Evolutionary conservation across 352 stramenopile genomes (phyloP).

Genomic region (Phytophthora macrochlamydospora): DNA sequence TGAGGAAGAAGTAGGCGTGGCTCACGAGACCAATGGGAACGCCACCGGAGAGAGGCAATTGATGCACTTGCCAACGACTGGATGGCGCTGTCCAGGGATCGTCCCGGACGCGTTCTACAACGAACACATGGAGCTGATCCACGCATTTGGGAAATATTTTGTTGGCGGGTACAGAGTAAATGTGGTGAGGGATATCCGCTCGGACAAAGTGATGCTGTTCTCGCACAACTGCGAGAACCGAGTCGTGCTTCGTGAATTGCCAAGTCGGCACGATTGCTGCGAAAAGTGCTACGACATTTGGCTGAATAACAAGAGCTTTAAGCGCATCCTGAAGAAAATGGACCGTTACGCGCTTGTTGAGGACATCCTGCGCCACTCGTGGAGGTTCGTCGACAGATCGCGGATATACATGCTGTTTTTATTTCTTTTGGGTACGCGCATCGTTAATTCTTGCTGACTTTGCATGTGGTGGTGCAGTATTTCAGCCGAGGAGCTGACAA

Average conservation of each 20-base stretch:
- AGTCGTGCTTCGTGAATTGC: conserved; percentile 51
- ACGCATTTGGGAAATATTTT: conserved; percentile 74
- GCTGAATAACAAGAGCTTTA: conserved; percentile 71
- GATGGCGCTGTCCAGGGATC: conserved; percentile 66
- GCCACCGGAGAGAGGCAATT: conserved; percentile 3
- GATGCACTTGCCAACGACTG: conserved; percentile 54
- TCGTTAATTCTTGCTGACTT: not conserved
- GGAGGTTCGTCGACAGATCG: conserved; percentile 38
- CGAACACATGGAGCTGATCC: conserved; percentile 51
- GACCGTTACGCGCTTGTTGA: conserved; percentile 65
- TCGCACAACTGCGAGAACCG: conserved; percentile 73
- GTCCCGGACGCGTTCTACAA: conserved; percentile 62
- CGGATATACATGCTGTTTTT: not conserved
- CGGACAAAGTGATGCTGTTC: conserved; percentile 65
- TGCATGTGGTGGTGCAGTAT: conserved; percentile 25
- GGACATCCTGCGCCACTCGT: conserved; percentile 60
- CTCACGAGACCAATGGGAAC: not conserved
- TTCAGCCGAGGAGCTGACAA: conserved; percentile 43
- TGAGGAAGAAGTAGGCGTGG: conserved; percentile 14
- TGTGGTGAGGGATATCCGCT: conserved; percentile 65
- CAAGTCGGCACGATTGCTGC: conserved; percentile 54
- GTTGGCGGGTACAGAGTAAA: conserved; percentile 67
- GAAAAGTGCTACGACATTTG: conserved; percentile 60
- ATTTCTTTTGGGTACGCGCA: not conserved
- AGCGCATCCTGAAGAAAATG: conserved; percentile 74